Evolutionary conservation across 1,284 basidiomycete genomes (phyloP), one percentile per base, ranked within the genome.

Genomic region (Cerioporus squamosus): DNA sequence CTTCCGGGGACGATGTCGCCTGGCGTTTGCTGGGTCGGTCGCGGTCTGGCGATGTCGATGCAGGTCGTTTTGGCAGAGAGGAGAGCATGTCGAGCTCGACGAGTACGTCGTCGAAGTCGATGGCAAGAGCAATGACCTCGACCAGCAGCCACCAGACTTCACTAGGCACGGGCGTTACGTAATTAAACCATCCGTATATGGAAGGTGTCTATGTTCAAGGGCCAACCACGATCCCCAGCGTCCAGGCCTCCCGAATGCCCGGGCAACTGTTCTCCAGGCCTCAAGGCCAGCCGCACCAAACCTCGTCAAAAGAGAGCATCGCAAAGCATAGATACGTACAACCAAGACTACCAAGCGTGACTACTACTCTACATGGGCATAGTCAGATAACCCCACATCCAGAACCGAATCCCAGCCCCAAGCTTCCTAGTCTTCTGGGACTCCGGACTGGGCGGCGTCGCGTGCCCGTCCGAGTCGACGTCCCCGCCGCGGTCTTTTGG

Each of bases 1-100:
- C 90, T 71, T 92, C 90, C 51, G 88, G 90, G 0, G 89, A 86
- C 1, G 79, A 81, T 2, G 84, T 81, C 8, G 79, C 78, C 20
- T 72, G 77, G 42, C 88, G 79, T 68, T 91, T 92, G 8, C 71
- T 42, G 5, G 82, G 79, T 46, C 86, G 79, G 40, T 73, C 71
- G 61, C 75, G 73, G 2, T 76, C 72, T 44, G 81, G 79, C 10
- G 84, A 82, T 47, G 72, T 69, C 38, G 84, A 83, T 23, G 85
- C 84, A 52, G 74, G 74, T 57, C 88, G 80, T 73, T 90, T 90
- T 40, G 71, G 63, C 17, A 79, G 75, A 44, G 71, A 65, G 49
- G 66, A 53, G 47, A 61, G 46, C 67, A 68, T 68, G 53, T 48
- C 47, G 42, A 55, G 44, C 47, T 29, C 51, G 59, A 57, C 53